Base-by-base conservation (phyloP, 2,329 filamentous ascomycete species). In the Penicillium freii region DNA sequence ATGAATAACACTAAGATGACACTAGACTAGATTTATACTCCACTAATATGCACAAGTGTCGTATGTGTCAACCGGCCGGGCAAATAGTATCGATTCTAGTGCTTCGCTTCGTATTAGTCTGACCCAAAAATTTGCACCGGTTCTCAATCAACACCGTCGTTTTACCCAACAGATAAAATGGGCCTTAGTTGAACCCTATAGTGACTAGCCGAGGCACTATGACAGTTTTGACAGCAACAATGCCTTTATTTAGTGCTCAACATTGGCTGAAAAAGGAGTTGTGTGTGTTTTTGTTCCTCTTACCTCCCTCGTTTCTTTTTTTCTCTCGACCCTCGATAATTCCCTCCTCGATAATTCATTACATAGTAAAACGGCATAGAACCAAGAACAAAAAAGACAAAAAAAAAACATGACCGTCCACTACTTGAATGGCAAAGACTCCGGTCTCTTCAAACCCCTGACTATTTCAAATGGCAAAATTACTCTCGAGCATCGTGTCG, bases 401-500 rank as follows among this genome's bases (percentile, higher is more conserved):
- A 33, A 33, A 33, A 23, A 8, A 45, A 59, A 29, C 29, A 69
- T 70, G 68, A 68, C 65, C 36, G 62, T 65, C 45, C 63, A 57
- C 51, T 58, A 61, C 51, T 21, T 62, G 21, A 51, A 54, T n/a
- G 59, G 63, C 50, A 60, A 68, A 51, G 33, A 62, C 61, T 75
- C 71, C 61, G 76, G 60, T 64, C 74, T 80, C 38, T 82, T 80
- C 62, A 66, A 71, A 53, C 77, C 79, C 6, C 62, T 81, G 54
- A 64, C 71, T 31, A 73, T 81, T 47, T 74, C 78, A 58, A 78
- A 78, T 68, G 77, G 82, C 58, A 77, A 77, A 43, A 74, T 80
- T 43, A 69, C 69, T 10, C 77, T 86, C 33, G 73, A 77, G 48
- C 81, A 84, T 62, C 79, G 83, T 51, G 70, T 85, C 25, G 73